A percentile compares a stretch with the other conserved stretches of the same genome.
phyloP scores from a whole-genome alignment of 164 flowering plant genomes.

The Vitis amurensis region DNA sequence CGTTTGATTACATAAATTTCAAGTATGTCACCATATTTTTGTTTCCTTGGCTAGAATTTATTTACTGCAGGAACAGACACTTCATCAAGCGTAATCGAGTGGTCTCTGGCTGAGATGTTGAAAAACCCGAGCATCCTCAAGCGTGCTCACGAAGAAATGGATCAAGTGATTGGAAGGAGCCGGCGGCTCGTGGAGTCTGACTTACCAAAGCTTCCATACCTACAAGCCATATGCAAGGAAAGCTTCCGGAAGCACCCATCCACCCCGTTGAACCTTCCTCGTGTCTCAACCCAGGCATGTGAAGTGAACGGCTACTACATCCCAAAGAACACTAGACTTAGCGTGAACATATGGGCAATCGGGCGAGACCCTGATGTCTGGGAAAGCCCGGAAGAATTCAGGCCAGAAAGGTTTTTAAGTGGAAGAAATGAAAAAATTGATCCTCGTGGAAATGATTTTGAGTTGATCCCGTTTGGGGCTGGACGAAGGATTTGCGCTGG shows the following conservation, averaged over 20 bases:
- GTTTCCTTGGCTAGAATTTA: constrained; percentile 17
- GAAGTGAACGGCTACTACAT: constrained; percentile 30
- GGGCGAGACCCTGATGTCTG: constrained; percentile 35
- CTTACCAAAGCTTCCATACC: constrained; percentile 26
- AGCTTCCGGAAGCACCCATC: constrained; percentile 32
- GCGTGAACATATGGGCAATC: constrained; percentile 35
- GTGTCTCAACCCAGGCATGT: constrained; percentile 24
- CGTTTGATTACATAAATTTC: too few species aligned
- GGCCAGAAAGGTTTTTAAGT: constrained; percentile 26
- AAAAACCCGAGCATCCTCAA: constrained; percentile 23
- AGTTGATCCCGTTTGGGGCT: constrained; percentile 26
- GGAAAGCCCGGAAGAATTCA: constrained; percentile 25
- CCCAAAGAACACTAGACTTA: constrained; percentile 19
- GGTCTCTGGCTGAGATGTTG: constrained; percentile 37
- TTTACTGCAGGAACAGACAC: constrained; percentile 35
- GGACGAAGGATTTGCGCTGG: constrained; percentile 41
- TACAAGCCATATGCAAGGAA: constrained; percentile 37
- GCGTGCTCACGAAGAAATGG: constrained; percentile 28
- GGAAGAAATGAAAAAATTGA: constrained; percentile 17
- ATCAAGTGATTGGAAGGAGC: constrained; percentile 28
- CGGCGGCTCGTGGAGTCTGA: constrained; percentile 32
- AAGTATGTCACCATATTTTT: too few species aligned
- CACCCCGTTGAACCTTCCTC: constrained; percentile 32
- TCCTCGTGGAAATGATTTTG: constrained; percentile 20
- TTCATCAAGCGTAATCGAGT: constrained; percentile 31